These are phyloP conservation scores for Arthonia radiata DNA, from an alignment of 495 filamentous ascomycete genomes.

Conservation along the genomic window DNA sequence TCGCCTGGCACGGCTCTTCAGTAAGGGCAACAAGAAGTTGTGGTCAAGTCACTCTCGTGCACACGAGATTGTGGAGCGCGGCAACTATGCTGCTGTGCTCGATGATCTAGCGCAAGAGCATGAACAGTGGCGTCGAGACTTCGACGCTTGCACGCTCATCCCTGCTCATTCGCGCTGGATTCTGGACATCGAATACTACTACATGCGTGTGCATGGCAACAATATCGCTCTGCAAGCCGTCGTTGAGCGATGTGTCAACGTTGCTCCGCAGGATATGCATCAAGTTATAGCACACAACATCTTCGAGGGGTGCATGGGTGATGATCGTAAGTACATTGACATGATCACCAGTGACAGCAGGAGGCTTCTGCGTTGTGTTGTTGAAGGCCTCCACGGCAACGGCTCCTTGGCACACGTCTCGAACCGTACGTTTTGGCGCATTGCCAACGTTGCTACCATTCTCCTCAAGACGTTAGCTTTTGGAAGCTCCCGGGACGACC, in stretches of 20 bases:
- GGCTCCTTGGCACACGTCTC: slow-evolving; percentile 80
- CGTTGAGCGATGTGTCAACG: slow-evolving; percentile 71
- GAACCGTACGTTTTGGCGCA: slow-evolving; percentile 81
- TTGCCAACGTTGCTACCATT: slow-evolving; percentile 87
- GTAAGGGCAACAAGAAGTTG: slow-evolving; percentile 56
- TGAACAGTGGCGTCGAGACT: slow-evolving; percentile 44
- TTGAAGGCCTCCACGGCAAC: slow-evolving; percentile 56
- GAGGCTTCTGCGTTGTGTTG: slow-evolving; percentile 56
- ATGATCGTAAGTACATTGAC: slow-evolving; percentile 54
- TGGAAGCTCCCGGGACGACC: slow-evolving; percentile 72
- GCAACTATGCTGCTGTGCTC: slow-evolving; percentile 56
- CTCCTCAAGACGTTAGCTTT: slow-evolving; percentile 86
- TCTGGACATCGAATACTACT: slow-evolving; percentile 41
- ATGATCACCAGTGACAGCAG: slow-evolving; percentile 76
- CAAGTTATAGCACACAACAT: too few species aligned
- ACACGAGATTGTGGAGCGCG: slow-evolving; percentile 60
- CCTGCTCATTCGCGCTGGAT: slow-evolving; percentile 59
- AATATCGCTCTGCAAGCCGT: slow-evolving; percentile 84
- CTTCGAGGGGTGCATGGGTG: slow-evolving; percentile 22
- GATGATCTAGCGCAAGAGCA: slow-evolving; percentile 57
- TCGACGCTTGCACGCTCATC: slow-evolving; percentile 33
- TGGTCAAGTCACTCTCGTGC: slow-evolving; percentile 71
- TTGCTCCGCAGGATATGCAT: too few species aligned
- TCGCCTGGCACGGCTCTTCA: slow-evolving; percentile 71
- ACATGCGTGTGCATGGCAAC: slow-evolving; percentile 50